Percentiles rank a stretch among this genome's conserved stretches.
Conservation (phyloP, 768 basidiomycete genomes). For the Daedalea quercina region DNA sequence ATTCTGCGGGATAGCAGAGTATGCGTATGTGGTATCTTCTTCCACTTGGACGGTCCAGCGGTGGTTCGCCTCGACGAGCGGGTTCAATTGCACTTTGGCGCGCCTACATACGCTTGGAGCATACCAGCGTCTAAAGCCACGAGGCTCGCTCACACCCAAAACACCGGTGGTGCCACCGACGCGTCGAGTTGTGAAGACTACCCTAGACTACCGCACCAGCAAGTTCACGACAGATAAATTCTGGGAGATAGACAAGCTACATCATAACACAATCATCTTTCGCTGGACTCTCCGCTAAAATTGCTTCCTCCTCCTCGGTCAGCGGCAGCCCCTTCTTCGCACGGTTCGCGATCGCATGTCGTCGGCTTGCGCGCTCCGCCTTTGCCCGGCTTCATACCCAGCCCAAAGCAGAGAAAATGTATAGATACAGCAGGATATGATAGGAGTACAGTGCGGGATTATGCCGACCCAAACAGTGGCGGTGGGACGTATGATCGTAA, state of each 20-base stretch:
- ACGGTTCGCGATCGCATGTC: constrained; percentile 65
- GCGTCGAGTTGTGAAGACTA: too few species aligned
- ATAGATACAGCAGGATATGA: constrained; percentile 11
- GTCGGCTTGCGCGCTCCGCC: constrained; percentile 65
- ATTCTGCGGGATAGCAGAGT: not conserved
- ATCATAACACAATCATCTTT: constrained; percentile 39
- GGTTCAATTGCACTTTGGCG: too few species aligned
- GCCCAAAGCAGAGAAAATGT: constrained; percentile 10
- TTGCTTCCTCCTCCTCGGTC: constrained; percentile 56
- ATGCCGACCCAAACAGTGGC: constrained; percentile 61
- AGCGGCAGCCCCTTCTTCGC: constrained; percentile 71
- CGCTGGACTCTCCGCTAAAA: constrained; percentile 48
- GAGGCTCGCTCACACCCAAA: too few species aligned
- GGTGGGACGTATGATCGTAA: constrained; percentile 53
- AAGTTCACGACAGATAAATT: not conserved
- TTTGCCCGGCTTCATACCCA: constrained; percentile 50
- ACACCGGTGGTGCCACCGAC: too few species aligned
- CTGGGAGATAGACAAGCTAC: constrained; percentile 4
- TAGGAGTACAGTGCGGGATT: constrained; percentile 25
- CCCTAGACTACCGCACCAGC: too few species aligned
- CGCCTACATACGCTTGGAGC: too few species aligned
- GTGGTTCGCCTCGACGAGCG: too few species aligned
- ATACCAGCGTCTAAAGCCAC: too few species aligned
- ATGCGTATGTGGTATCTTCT: too few species aligned
- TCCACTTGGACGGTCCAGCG: too few species aligned